These are phyloP conservation scores for Juncus inflexus DNA, from an alignment of 176 grass and related monocot genomes.

Conservation along the genomic window DNA sequence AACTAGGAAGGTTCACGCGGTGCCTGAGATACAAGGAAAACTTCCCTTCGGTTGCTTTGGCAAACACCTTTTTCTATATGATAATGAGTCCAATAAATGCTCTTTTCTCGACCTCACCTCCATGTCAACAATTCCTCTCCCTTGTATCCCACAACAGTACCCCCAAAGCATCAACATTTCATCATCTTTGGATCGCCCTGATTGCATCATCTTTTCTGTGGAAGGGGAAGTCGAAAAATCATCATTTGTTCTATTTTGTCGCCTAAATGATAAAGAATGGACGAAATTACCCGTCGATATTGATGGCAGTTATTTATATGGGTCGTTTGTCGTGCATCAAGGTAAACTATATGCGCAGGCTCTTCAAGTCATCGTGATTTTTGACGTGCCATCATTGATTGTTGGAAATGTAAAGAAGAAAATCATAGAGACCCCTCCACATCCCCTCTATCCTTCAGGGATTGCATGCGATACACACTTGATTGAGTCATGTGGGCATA, in stretches of 20 bases:
- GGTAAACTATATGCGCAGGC: slow-evolving; percentile 2
- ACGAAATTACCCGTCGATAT: background rate
- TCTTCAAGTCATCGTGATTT: background rate
- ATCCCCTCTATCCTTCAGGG: background rate
- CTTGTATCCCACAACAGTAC: background rate
- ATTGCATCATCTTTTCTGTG: background rate
- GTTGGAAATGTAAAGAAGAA: background rate
- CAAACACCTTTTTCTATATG: no score
- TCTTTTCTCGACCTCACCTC: slow-evolving; percentile 2
- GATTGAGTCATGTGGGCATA: background rate
- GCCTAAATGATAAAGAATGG: background rate
- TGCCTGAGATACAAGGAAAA: no score
- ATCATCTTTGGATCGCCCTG: slow-evolving; percentile 1
- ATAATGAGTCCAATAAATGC: no score
- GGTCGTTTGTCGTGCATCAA: background rate
- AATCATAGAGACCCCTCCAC: background rate
- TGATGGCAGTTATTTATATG: background rate
- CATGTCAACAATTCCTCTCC: background rate
- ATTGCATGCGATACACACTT: background rate
- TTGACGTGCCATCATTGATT: slow-evolving; percentile 5
- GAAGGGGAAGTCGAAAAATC: background rate
- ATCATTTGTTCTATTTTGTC: slow-evolving; percentile 3
- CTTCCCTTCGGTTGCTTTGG: no score
- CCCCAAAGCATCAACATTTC: background rate
- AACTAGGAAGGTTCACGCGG: no score